Percentiles rank a stretch among this genome's conserved stretches.
Conservation (phyloP, 441 rosid genomes). For the Croton laevigatus region DNA sequence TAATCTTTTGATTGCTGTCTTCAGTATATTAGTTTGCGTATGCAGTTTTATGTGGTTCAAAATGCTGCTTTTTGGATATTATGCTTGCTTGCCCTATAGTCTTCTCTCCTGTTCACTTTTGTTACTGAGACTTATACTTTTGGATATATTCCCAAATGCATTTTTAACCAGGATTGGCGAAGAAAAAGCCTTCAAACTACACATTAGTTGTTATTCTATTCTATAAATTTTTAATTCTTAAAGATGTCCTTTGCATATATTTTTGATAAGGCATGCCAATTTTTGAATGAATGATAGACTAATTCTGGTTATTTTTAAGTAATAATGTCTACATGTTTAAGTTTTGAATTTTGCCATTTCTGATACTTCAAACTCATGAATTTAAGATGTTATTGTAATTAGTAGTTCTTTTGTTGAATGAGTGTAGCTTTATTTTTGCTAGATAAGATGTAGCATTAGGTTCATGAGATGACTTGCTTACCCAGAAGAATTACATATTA, state of each 20-base stretch:
- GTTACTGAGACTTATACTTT: not conserved
- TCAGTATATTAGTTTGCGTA: not conserved
- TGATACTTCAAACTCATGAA: not conserved
- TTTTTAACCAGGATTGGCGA: not conserved
- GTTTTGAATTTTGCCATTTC: not conserved
- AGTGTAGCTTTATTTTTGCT: not conserved
- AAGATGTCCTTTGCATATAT: too few species aligned
- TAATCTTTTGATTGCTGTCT: not conserved
- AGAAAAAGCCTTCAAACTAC: not conserved
- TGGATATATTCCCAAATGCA: not conserved
- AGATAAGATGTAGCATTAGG: not conserved
- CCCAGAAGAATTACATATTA: too few species aligned
- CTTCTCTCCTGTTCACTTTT: not conserved
- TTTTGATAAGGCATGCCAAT: not conserved
- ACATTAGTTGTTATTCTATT: too few species aligned
- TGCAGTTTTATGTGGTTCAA: not conserved
- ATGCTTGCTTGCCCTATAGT: constrained; percentile 1
- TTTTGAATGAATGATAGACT: not conserved
- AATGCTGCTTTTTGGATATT: not conserved
- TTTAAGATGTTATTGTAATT: not conserved
- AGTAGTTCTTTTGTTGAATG: not conserved
- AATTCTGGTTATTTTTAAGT: not conserved
- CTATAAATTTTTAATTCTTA: too few species aligned
- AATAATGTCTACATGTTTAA: too few species aligned
- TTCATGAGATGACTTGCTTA: too few species aligned